Evolutionary conservation across 164 flowering plant genomes (phyloP).

Genomic region (Nymphaea colorata): DNA sequence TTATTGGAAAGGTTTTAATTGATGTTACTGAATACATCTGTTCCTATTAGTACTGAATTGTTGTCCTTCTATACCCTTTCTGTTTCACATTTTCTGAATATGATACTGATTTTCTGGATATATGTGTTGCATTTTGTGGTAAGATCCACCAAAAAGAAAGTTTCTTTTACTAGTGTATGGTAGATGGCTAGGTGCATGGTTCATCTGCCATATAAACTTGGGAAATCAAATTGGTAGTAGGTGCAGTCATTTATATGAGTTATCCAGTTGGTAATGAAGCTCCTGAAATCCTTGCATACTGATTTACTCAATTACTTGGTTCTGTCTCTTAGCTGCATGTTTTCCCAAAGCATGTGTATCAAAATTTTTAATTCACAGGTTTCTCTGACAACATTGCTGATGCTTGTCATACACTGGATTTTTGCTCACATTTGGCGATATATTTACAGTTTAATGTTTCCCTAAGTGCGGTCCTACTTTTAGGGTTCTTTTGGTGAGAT

Average conservation of each 20-base stretch:
- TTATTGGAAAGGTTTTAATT: constrained; percentile 72
- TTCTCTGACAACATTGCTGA: background rate
- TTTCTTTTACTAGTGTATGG: too few relatives aligned
- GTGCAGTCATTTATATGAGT: too few relatives aligned
- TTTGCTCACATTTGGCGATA: too few relatives aligned
- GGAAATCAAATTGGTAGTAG: too few relatives aligned
- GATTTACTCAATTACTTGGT: background rate
- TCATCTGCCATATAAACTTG: too few relatives aligned
- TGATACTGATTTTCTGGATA: too few relatives aligned
- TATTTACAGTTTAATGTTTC: background rate
- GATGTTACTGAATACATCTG: too few relatives aligned
- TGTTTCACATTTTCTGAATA: background rate
- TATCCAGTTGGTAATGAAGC: too few relatives aligned
- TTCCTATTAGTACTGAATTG: background rate
- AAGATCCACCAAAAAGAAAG: too few relatives aligned
- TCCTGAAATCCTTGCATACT: too few relatives aligned
- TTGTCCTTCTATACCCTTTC: background rate
- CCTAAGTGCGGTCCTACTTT: constrained; percentile 4
- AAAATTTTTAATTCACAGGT: background rate
- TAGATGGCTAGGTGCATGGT: too few relatives aligned
- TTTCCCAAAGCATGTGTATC: background rate
- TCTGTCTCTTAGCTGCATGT: background rate
- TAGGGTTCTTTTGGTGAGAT: constrained; percentile 99
- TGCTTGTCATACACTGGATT: background rate
- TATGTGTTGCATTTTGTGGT: too few relatives aligned